Conservation (phyloP, 352 stramenopile species). For the Pythium volutum region DNA sequence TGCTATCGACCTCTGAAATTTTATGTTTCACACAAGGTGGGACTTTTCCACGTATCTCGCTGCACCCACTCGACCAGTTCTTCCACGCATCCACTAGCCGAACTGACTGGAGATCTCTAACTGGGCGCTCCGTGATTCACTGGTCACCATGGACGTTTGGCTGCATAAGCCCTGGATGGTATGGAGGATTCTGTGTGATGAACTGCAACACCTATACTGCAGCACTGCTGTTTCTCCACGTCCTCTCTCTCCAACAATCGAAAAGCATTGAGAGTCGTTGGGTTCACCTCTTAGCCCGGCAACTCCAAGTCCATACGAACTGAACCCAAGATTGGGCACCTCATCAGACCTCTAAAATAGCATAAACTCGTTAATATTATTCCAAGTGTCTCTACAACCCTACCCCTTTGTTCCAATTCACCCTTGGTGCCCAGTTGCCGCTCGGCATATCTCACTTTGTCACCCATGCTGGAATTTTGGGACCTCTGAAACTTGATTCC, state of each 20-base stretch:
- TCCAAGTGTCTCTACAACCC: background rate
- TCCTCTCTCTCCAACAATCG: background rate
- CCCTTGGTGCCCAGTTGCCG: background rate
- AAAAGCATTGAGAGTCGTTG: background rate
- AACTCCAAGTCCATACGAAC: no score
- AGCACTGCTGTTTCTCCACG: no score
- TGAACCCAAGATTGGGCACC: no score
- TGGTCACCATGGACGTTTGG: no score
- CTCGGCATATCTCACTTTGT: background rate
- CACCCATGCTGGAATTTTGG: background rate
- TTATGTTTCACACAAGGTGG: background rate
- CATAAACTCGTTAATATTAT: background rate
- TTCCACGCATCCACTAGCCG: background rate
- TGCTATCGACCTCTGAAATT: background rate
- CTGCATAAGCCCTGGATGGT: no score
- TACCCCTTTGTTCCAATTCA: background rate
- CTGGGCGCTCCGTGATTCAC: no score
- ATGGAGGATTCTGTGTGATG: no score
- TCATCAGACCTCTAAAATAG: background rate
- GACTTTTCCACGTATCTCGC: no score
- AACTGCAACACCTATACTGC: no score
- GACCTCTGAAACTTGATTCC: conserved; percentile 1
- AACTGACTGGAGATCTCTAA: no score
- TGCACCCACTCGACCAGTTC: background rate
- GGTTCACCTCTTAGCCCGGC: background rate